These are phyloP conservation scores for Arthrobotrys pseudoclavata DNA, from an alignment of 2,329 filamentous ascomycete genomes.

Conservation along the genomic window DNA sequence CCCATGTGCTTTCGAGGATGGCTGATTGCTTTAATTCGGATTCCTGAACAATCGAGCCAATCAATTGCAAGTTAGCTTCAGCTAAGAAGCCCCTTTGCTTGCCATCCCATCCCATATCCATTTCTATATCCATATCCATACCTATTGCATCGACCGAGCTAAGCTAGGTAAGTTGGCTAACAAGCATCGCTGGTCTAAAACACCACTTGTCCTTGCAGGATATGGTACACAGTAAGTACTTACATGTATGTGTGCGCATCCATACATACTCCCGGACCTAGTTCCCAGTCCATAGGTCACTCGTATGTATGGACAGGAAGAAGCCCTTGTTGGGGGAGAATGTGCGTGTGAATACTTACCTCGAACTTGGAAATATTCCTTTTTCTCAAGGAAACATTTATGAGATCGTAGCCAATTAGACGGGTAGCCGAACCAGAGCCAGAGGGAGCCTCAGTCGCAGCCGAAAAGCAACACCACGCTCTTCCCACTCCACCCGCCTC, in stretches of 20 bases:
- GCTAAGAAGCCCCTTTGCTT: slow-evolving; percentile 13
- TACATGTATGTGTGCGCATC: background rate
- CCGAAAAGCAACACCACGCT: slow-evolving; percentile 48
- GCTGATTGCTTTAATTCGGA: slow-evolving; percentile 23
- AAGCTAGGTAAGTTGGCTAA: background rate
- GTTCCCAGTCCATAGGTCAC: background rate
- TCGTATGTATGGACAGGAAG: background rate
- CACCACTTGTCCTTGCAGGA: slow-evolving; percentile 26
- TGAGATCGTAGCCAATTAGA: slow-evolving; percentile 3
- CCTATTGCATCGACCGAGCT: slow-evolving; percentile 1
- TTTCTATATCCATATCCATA: background rate
- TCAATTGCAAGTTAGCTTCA: background rate
- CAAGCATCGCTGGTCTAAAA: slow-evolving; percentile 20
- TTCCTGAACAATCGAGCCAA: slow-evolving; percentile 16
- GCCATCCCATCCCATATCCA: background rate
- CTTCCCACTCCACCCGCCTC: slow-evolving; percentile 26
- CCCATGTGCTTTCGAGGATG: slow-evolving; percentile 10
- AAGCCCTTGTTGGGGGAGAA: slow-evolving; percentile 8
- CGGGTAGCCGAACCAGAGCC: background rate
- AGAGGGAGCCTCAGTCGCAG: slow-evolving; percentile 29
- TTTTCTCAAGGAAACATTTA: slow-evolving; percentile 14
- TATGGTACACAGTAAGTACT: background rate
- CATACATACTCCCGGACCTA: background rate
- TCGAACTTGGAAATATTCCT: slow-evolving; percentile 6
- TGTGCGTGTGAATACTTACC: background rate